Base-by-base conservation (phyloP, 495 filamentous ascomycete species). In the Cenococcum geophilum region DNA sequence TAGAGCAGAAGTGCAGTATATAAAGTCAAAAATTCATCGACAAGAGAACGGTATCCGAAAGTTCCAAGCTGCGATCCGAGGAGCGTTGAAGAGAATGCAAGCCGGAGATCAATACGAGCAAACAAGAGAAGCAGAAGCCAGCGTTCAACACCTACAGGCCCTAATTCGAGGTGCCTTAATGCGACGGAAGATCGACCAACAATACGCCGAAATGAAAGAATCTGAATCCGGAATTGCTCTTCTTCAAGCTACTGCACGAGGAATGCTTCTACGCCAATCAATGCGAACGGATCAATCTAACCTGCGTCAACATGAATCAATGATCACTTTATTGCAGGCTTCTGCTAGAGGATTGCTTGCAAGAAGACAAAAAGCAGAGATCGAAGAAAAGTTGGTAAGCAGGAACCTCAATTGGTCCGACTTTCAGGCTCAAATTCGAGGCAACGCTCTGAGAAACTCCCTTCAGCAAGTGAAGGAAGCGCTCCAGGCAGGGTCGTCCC, bases 111-210 rank as follows among this genome's bases (percentile, higher is more conserved):
- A 71, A 18, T 75, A 72, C 62, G 62, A 73, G 34, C 64, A 73
- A 43, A 70, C 68, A 1, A 59, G 64, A 43, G 70, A 72, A 55
- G 72, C 76, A 34, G 86, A 74, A 70, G 61, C 60, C 4, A 68
- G 79, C 58, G 77, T 92, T n/a, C 76, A 75, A 53, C 76, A 80
- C 58, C 77, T 96, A 20, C 91, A 96, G 67, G 78, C 84, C 23
- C 82, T 83, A 35, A 77, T 87, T 11, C 71, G 83, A 55, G 84
- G 82, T 48, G 81, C 81, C n/a, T 67, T 86, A n/a, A 72, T 77
- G 60, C 77, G 83, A 32, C 77, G 76, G 60, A 43, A 68, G 32
- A 69, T 82, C 11, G 70, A 69, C 47, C 74, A 78, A 5, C 75
- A 81, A 59, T 77, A 76, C 47, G 74, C 79, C 42, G 72, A 77